Base-by-base conservation (phyloP, 2,329 filamentous ascomycete species). In the Aspergillus novofumigatus region DNA sequence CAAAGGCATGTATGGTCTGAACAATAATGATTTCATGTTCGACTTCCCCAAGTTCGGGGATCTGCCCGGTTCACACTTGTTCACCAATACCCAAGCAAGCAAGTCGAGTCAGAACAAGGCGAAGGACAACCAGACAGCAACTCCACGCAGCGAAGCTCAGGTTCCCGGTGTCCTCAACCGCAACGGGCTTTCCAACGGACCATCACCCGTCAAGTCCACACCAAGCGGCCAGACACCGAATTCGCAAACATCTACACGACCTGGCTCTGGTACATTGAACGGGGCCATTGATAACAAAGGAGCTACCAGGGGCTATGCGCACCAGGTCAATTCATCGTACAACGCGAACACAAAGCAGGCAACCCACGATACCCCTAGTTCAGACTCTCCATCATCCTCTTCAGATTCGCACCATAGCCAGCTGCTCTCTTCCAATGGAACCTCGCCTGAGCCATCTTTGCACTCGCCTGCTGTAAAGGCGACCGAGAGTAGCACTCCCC, bases 11-110 rank as follows among this genome's bases (percentile, higher is more conserved):
- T 81, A 66, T 72, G 87, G 86, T 64, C 78, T 87, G 54, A 86
- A 81, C 67, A 88, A 89, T 61, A 88, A 89, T 71, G 92, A 89
- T 71, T 97, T 97, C 70, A 88, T 93, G 64, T 97, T 99, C 66
- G 93, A 97, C 65, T 97, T 97, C 63, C 93, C 94, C 62, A 92
- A 90, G 70, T 97, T 99, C 68, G 94, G 94, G 49, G 83, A 86
- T 58, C 82, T 95, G 26, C 83, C 84, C 21, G 79, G 78, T 28
- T 74, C 78, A 3, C 80, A 82, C 59, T 76, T 84, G 11, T 79
- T 84, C 59, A 80, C 75, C 59, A 80, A 78, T 55, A 72, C 76
- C n/a, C 70, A 76, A 8, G 62, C 76, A 49, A 59, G 66, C 29
- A 74, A 68, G 49, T 54, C 63, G 8, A 52, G 62, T 50, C 56